Conservation (phyloP, 768 basidiomycete species). For the Suillus weaverae region DNA sequence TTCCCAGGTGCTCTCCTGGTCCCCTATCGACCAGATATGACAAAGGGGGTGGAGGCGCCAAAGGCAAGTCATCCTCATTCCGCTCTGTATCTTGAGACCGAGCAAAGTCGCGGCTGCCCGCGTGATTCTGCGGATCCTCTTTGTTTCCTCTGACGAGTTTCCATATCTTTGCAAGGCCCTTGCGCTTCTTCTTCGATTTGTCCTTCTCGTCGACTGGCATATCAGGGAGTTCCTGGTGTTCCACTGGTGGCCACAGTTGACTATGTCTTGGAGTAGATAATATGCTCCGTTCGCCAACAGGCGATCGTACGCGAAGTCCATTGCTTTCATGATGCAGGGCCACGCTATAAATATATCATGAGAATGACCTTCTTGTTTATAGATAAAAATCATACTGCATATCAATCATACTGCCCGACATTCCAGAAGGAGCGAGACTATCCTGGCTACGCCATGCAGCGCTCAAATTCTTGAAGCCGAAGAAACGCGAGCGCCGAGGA, state of each 20-base stretch:
- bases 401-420: slow-evolving; percentile 87
- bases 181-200: slow-evolving; percentile 76
- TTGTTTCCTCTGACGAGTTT: slow-evolving; percentile 67
- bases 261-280: slow-evolving; percentile 43
- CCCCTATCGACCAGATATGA: slow-evolving; percentile 76
- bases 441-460: slow-evolving; percentile 78
- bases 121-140: slow-evolving; percentile 22
- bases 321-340: slow-evolving; percentile 71
- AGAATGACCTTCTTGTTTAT: slow-evolving; percentile 8
- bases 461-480: slow-evolving; percentile 71
- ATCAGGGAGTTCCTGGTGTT: slow-evolving; percentile 34
- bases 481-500: slow-evolving; percentile 73
- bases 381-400: slow-evolving; percentile 71
- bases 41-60: slow-evolving; percentile 89
- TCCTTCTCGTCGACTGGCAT: slow-evolving; percentile 36
- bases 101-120: slow-evolving; percentile 32
- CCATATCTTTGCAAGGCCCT: slow-evolving; percentile 80
- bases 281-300: slow-evolving; percentile 35
- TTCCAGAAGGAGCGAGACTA: slow-evolving; percentile 76
- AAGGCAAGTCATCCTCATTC: slow-evolving; percentile 68
- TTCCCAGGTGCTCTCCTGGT: slow-evolving; percentile 51
- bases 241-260: slow-evolving; percentile 50
- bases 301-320: slow-evolving; percentile 30
- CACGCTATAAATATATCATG: slow-evolving; percentile 46
- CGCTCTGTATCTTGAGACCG: slow-evolving; percentile 36